Base-by-base conservation (phyloP, 2,329 filamentous ascomycete genomes). In the Fusarium fujikuroi region DNA sequence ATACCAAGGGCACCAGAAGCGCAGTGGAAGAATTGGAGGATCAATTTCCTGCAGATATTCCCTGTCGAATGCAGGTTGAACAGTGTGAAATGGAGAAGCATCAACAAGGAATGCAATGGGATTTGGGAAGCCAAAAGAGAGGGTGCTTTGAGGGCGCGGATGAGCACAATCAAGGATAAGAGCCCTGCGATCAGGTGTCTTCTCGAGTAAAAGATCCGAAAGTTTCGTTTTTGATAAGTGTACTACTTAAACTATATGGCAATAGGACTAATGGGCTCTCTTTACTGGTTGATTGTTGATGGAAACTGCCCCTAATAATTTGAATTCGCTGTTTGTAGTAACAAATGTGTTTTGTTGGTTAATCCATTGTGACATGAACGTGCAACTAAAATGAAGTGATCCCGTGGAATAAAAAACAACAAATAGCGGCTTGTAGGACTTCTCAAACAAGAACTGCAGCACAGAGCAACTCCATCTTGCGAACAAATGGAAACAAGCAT, bases 331-430 rank as follows among this genome's bases (percentile, higher is more conserved):
- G 25, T 3, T 8, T 30, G 14, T 21, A 15, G 3, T 8, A 21
- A 7, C 28, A 3, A 3, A 9, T 11, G 25, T 47, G 14, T 19
- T 47, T 16, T 47, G 12, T 21, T 47, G 2, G 8, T 47, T 15
- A 4, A 21, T 30, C 4, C 6, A 10, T 19, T 11, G 19, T 47
- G 6, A 21, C 25, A 47, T 30, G 6, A 15, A 47, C 9, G 12
- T 47, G 9, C 9, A 28, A 21, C 44, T 21, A 15, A 30, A 7
- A 16, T n/a, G 3, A 8, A 30, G 21, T 9, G 25, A 25, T n/a
- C 2, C 4, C 0, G 12, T 30, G 3, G 9, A n/a, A n/a, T 3
- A 4, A n/a, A 47, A 16, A 30, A 47, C 7, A 47, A n/a, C 3
- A n/a, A 30, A 11, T 11, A 28, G 8, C 5, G 3, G 14, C 9